phyloP scores from a whole-genome alignment of 2,329 filamentous ascomycete species.

The Colletotrichum sp. region DNA sequence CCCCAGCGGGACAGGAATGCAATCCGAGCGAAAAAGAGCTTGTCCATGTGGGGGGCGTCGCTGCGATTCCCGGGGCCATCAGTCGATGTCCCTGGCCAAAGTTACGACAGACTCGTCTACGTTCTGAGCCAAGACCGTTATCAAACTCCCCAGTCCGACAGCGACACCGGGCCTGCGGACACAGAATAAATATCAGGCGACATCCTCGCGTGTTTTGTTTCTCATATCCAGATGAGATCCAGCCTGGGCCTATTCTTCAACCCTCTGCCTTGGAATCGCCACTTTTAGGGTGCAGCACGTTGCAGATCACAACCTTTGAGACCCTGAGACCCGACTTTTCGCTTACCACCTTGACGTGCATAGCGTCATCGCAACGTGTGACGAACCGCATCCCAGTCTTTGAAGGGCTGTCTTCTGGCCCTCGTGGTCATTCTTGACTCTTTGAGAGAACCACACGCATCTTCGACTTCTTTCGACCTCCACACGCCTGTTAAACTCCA shows the following conservation, averaged over 20 bases:
- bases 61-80: constrained; percentile 9
- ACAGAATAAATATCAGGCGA: constrained; percentile 14
- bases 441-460: not conserved
- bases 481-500: not conserved
- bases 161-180: not conserved
- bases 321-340: constrained; percentile 5
- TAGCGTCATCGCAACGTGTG: constrained; percentile 14
- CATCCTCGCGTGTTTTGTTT: not conserved
- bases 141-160: constrained; percentile 2
- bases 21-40: not conserved
- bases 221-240: not conserved
- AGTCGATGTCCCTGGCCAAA: not conserved
- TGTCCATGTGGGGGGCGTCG: constrained; percentile 10
- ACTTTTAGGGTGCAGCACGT: not conserved
- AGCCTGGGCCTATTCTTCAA: not conserved
- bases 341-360: not conserved
- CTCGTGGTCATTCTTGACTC: not conserved
- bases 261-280: constrained; percentile 5
- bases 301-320: constrained; percentile 6
- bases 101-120: not conserved
- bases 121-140: not conserved
- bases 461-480: not conserved
- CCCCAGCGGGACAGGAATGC: not conserved
- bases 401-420: not conserved
- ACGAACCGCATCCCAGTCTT: not conserved